A percentile compares a stretch with the other conserved stretches of the same genome.
phyloP scores from a whole-genome alignment of 495 filamentous ascomycete species.

The Talaromyces proteolyticus region DNA sequence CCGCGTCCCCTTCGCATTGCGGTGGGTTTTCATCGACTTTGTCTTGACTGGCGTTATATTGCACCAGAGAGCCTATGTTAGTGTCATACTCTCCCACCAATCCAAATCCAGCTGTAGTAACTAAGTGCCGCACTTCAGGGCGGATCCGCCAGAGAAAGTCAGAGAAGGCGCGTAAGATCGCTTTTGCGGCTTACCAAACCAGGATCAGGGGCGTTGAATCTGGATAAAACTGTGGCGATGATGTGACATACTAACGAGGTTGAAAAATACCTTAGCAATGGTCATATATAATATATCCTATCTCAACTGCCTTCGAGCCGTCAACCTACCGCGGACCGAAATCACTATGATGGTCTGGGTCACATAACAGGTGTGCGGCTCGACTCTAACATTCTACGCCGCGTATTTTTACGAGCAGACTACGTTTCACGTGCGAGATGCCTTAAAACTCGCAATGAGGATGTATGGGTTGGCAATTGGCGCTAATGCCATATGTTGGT shows the following conservation, averaged over 20 bases:
- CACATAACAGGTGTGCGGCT: conserved; percentile 61
- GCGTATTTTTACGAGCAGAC: conserved; percentile 70
- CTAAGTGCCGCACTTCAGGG: too few relatives aligned
- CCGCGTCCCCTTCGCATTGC: conserved; percentile 57
- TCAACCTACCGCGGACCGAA: conserved; percentile 57
- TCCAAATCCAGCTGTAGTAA: too few relatives aligned
- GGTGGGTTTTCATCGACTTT: conserved; percentile 71
- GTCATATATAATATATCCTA: too few relatives aligned
- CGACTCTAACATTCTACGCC: conserved; percentile 61
- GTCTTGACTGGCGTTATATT: conserved; percentile 53
- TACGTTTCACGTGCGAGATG: conserved; percentile 45
- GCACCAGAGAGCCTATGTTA: conserved; percentile 66
- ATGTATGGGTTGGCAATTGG: conserved; percentile 60
- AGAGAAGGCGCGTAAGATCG: conserved; percentile 53
- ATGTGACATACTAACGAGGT: conserved; percentile 67
- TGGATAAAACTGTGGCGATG: conserved; percentile 65
- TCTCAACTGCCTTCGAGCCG: conserved; percentile 62
- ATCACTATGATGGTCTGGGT: conserved; percentile 60
- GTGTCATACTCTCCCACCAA: too few relatives aligned
- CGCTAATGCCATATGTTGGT: conserved; percentile 55
- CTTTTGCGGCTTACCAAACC: conserved; percentile 50
- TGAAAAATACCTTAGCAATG: too few relatives aligned
- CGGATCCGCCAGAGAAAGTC: conserved; percentile 60
- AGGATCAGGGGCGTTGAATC: conserved; percentile 46
- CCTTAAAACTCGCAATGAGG: conserved; percentile 56